Base-by-base conservation (phyloP, 192 early-diverging fungal genomes). In the Dissophora globulifera region DNA sequence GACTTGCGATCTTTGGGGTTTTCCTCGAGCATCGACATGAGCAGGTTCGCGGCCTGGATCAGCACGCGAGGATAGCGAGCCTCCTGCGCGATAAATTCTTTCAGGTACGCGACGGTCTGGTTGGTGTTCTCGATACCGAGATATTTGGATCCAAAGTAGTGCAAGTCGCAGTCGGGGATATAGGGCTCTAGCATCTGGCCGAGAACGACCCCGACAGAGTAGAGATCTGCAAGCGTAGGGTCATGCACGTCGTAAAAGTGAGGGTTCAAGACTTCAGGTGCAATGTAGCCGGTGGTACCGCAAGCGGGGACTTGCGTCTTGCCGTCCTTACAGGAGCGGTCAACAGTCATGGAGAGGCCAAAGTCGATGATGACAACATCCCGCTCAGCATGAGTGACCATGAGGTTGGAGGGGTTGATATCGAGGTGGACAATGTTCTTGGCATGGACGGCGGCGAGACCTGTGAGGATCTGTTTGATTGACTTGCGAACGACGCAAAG, bases 131-230 rank as follows among this genome's bases (percentile, higher is more conserved):
- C 72, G 27, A 76, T 40, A 8, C 67, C 61, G 13, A 87, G 75
- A 35, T 85, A 81, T 83, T 82, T 84, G 54, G 88, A 80, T 45
- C 93, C 91, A 55, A 94, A 86, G 80, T 89, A 84, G 29, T 89
- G 85, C 31, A 94, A 82, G 27, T 84, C 81, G 26, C 82, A 79
- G 31, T 82, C 84, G 1, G 89, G 89, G 26, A 94, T 67, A 57
- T 88, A 94, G 41, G 85, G 83, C 79, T 93, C 90, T 32, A 94
- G 81, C 88, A 89, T 87, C 85, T 89, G 90, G 13, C 93, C 93
- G 17, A 92, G 58, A n/a, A 94, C 85, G 23, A 90, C 80, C 38
- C 93, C 93, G 2, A 86, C 83, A 22, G 86, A 85, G 60, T 92
- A 93, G 26, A 93, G 52, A 67, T 94, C 93, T 1, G 89, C 85